phyloP scores from a whole-genome alignment of 2,329 filamentous ascomycete species.

The Fusarium agapanthi region DNA sequence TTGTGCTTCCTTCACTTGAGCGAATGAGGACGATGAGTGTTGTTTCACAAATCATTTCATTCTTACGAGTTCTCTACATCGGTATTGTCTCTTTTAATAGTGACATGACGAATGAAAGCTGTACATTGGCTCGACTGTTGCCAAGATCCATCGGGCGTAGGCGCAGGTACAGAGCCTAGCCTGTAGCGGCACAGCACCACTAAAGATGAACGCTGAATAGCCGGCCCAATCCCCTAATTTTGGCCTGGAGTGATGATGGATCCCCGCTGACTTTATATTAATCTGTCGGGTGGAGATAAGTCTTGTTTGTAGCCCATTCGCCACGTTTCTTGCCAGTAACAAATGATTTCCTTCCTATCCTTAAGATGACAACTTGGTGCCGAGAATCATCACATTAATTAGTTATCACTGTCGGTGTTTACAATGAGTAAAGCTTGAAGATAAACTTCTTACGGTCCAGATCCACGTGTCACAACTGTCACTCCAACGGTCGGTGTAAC shows the following conservation, averaged over 20 bases:
- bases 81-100: rapidly evolving
- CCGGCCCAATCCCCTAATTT: background rate
- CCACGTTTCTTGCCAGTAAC: too few species aligned
- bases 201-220: background rate
- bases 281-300: too few species aligned
- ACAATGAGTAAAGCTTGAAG: background rate
- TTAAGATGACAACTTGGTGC: rapidly evolving
- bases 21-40: background rate
- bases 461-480: too few species aligned
- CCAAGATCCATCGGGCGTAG: background rate
- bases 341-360: background rate
- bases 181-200: background rate
- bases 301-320: too few species aligned
- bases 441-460: background rate
- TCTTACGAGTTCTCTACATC: rapidly evolving
- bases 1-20: background rate
- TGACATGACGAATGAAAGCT: background rate
- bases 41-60: background rate
- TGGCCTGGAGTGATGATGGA: background rate
- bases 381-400: background rate
- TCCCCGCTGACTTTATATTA: background rate
- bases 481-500: background rate
- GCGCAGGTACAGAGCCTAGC: background rate
- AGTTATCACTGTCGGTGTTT: background rate
- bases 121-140: too few species aligned